Base-by-base conservation (phyloP, 2,329 filamentous ascomycete species). In the Xylariomycetidae sp. region DNA sequence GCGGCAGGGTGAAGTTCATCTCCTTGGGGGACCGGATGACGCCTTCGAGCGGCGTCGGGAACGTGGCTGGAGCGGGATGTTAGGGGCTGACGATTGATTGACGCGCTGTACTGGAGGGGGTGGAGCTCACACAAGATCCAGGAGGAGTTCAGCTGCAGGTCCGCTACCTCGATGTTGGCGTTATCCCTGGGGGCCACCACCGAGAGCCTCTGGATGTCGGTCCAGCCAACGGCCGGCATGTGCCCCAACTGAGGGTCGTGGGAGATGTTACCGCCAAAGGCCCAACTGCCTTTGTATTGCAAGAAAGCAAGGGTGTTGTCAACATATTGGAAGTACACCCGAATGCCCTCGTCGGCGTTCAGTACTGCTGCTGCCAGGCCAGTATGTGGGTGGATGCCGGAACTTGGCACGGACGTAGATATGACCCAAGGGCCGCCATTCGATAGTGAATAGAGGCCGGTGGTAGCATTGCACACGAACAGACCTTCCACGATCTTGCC, bases 401-500 rank as follows among this genome's bases (percentile, higher is more conserved):
- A n/a, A n/a, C n/a, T n/a, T 5, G n/a, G 8, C 17, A 13, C 18
- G 13, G n/a, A 10, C 12, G 26, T 29, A 13, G 19, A 25, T 25
- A 36, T 19, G 10, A 31, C 29, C 33, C 38, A 37, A 4, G 31
- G 29, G 10, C 30, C 25, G 13, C 19, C 6, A 3, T 4, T 16
- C 10, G 22, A 16, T 7, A 10, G 9, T 2, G 29, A 24, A 13
- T 27, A 30, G 6, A 37, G 32, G 1, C 43, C 43, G 3, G 32
- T 43, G 2, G 29, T 43, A 10, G 25, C 23, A 19, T 41, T 37
- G 22, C 43, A 45, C 9, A 29, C 26, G 22, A 23, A 45, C 7
- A 40, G 9, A 14, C 25, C 15, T 8, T 36, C 16, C 8, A 37
- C 33, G 10, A 44, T 36, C 12, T 31, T 13, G 13, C 32, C 24